These are phyloP conservation scores for Monosporascus cannonballus DNA, from an alignment of 2,329 filamentous ascomycete genomes.

Conservation along the genomic window DNA sequence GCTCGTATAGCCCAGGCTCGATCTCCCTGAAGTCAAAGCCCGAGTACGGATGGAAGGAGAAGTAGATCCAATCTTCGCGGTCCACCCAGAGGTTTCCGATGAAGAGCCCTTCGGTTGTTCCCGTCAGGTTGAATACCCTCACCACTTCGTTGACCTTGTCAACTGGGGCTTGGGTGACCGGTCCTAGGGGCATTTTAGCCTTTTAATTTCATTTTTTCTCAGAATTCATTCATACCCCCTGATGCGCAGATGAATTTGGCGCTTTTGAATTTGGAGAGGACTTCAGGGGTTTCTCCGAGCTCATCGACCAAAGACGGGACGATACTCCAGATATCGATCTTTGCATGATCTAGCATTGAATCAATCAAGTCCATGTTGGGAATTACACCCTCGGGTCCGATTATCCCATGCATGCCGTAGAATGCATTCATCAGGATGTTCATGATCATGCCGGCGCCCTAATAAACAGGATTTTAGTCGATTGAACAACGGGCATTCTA, in stretches of 20 bases:
- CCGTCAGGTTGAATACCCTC: constrained; percentile 27
- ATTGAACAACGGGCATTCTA: neutral
- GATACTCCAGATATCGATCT: constrained; percentile 33
- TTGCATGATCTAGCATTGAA: constrained; percentile 23
- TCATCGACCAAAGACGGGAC: constrained; percentile 31
- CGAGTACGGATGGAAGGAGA: constrained; percentile 27
- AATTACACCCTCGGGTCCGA: constrained; percentile 28
- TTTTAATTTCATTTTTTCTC: neutral
- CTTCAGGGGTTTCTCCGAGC: constrained; percentile 23
- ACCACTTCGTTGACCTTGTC: constrained; percentile 26
- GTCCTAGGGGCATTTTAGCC: constrained; percentile 6
- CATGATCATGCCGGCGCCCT: constrained; percentile 37
- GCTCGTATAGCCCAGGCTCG: constrained; percentile 23
- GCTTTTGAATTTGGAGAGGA: constrained; percentile 23
- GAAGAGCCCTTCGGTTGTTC: constrained; percentile 28
- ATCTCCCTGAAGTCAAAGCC: constrained; percentile 29
- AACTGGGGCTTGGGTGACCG: constrained; percentile 21
- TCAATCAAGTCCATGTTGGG: constrained; percentile 31
- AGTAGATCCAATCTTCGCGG: constrained; percentile 23
- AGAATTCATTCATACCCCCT: constrained; percentile 15
- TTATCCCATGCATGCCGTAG: constrained; percentile 28
- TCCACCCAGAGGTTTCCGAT: constrained; percentile 24
- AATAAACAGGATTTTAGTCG: neutral
- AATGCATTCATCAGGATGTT: constrained; percentile 32
- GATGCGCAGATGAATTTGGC: constrained; percentile 32